Evolutionary conservation across 2,329 filamentous ascomycete genomes (phyloP).

Genomic region (Venturia carpophila): DNA sequence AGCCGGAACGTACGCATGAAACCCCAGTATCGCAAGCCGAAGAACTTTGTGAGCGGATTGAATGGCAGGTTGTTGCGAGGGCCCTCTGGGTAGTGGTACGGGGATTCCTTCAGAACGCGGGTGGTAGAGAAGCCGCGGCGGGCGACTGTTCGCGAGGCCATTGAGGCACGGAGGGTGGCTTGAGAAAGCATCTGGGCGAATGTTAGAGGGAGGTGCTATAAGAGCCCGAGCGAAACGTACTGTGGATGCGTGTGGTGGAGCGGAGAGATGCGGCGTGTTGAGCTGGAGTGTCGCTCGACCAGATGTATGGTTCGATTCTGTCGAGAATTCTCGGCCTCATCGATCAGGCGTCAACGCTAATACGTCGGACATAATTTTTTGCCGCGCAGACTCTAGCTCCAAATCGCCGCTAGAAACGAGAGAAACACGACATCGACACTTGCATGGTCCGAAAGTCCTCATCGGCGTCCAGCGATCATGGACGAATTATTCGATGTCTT

Average conservation of each 20-base stretch:
- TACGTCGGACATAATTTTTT: background rate
- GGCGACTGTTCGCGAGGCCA: conserved; percentile 59
- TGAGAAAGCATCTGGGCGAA: conserved; percentile 66
- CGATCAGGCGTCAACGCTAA: background rate
- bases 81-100: conserved; percentile 98
- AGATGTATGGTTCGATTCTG: background rate
- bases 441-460: background rate
- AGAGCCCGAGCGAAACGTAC: conserved; percentile 16
- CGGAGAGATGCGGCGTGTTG: conserved; percentile 6
- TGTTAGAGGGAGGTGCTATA: conserved; percentile 30
- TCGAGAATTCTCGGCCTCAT: background rate
- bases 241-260: background rate
- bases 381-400: background rate
- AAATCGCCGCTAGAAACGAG: background rate
- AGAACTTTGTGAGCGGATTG: conserved; percentile 86
- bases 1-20: conserved; percentile 55
- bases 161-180: conserved; percentile 53
- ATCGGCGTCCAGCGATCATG: conserved; percentile 23
- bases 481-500: conserved; percentile 41
- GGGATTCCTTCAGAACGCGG: conserved; percentile 62
- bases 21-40: conserved; percentile 72
- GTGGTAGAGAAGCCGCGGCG: conserved; percentile 94
- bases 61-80: conserved; percentile 93
- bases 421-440: background rate
- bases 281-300: background rate